Evolutionary conservation across 805 yeast species (phyloP), one percentile per base, ranked within the genome.

Genomic region (Phaffomyces opuntiae): DNA sequence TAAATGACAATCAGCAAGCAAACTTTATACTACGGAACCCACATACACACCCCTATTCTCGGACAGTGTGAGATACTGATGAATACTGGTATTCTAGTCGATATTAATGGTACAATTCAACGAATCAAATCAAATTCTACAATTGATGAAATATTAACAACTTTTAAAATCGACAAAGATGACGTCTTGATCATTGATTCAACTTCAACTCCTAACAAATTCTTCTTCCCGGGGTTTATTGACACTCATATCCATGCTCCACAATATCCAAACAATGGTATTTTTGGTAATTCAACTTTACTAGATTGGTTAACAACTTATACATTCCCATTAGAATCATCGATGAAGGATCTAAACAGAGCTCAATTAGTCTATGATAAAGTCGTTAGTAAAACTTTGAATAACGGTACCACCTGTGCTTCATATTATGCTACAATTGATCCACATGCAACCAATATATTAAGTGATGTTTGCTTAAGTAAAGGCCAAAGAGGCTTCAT

Each of bases 391-490:
- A 78, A 83, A 46, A 87, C 96, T 0, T 66, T 93, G 51, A 57
- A 61, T 3, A 72, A 81, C 59, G 99, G 99, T 19, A 93, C 98
- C 1, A 93, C 99, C 1, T 81, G 91, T 46, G 96, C 96, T 0
- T 75, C 95, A 0, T 93, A 93, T 66, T 93, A 81, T 62, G 91
- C 97, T 5, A 89, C 98, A 0, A 81, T 87, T 39, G 95, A 91
- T 59, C 69, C 81, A 0, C 77, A 75, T 7, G 81, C 96, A 4
- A 77, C 97, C 2, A 82, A 82, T 43, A 55, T 83, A 34, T 75
- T 93, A 56, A 96, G 95, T 2, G 84, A 83, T 48, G 61, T 84
- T 14, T 80, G 91, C 33, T 66, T 81, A 12, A 49, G 68, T 36
- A 54, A 67, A 29, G 96, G 96, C 35, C 98, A 90, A 64, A 71